phyloP scores from a whole-genome alignment of 148 eudicot genomes.

The Camellia sinensis region DNA sequence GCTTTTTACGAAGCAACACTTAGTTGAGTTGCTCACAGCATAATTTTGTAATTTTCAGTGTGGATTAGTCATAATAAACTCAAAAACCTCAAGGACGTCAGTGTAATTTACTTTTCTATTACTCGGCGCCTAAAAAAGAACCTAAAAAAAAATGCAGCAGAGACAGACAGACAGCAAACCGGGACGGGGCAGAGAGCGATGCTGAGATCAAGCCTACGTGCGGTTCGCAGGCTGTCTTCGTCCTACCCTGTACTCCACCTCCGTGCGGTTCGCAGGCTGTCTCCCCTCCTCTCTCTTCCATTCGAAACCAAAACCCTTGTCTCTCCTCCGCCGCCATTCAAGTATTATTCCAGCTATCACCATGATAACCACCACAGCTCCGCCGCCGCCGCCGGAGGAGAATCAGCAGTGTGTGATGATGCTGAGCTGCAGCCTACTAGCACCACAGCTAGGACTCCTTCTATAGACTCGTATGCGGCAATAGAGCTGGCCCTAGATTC shows the following conservation, averaged over 20 bases:
- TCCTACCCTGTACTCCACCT: not conserved
- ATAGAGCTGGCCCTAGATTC: constrained; percentile 84
- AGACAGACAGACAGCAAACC: no score
- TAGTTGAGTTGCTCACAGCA: no score
- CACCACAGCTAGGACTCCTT: not conserved
- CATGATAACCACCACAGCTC: no score
- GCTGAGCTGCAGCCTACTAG: not conserved
- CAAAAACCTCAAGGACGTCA: no score
- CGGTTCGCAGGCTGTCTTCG: constrained; percentile 15
- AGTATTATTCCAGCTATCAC: no score
- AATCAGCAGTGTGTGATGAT: not conserved
- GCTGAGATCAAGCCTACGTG: constrained; percentile 3
- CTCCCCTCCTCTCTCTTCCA: not conserved
- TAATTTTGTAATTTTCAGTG: no score
- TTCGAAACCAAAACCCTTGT: not conserved
- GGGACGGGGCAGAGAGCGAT: not conserved
- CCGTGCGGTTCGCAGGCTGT: not conserved
- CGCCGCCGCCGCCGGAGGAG: not conserved
- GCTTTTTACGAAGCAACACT: no score
- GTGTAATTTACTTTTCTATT: no score
- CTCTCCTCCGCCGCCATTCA: no score
- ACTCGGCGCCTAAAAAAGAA: no score
- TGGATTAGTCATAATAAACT: no score
- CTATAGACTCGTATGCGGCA: constrained; percentile 51
- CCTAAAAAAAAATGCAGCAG: no score